These are phyloP conservation scores for Diaporthe caulivora DNA, from an alignment of 2,329 filamentous ascomycete species.

Conservation along the genomic window DNA sequence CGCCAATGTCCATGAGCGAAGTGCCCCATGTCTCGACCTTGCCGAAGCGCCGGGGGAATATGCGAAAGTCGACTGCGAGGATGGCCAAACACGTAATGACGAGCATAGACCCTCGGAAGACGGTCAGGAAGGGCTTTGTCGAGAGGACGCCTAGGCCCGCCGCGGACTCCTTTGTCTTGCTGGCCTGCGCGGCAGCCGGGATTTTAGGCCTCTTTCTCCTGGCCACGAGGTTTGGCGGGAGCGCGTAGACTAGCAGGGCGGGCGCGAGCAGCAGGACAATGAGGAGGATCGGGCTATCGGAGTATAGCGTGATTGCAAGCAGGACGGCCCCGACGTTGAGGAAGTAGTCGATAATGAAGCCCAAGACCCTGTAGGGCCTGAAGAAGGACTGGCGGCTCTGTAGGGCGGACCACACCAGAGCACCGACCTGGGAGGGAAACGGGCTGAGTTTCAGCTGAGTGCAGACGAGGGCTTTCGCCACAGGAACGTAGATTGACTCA, in stretches of 20 bases:
- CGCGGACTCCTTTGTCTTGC: constrained; percentile 45
- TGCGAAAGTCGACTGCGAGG: constrained; percentile 93
- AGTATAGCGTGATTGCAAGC: constrained; percentile 88
- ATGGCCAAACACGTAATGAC: constrained; percentile 90
- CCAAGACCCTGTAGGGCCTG: constrained; percentile 76
- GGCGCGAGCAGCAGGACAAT: constrained; percentile 81
- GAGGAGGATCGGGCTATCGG: constrained; percentile 79
- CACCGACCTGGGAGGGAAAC: constrained; percentile 71
- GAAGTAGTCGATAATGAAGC: constrained; percentile 83
- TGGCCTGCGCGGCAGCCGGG: constrained; percentile 56
- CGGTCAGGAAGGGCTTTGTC: constrained; percentile 91
- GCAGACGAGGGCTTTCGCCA: constrained; percentile 37
- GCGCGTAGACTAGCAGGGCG: constrained; percentile 71
- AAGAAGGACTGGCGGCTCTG: constrained; percentile 90
- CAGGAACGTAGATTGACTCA: constrained; percentile 59
- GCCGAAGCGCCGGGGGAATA: constrained; percentile 94
- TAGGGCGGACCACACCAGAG: constrained; percentile 89
- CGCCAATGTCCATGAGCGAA: constrained; percentile 98
- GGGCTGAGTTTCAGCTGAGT: constrained; percentile 38
- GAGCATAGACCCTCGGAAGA: constrained; percentile 92
- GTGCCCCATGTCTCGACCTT: constrained; percentile 99
- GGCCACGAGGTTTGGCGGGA: constrained; percentile 59
- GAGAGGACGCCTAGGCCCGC: constrained; percentile 69
- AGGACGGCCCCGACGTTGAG: constrained; percentile 87
- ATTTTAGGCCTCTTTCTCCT: constrained; percentile 63